A percentile compares a stretch with the other conserved stretches of the same genome.
phyloP scores from a whole-genome alignment of 2,329 filamentous ascomycete species.

The Colletotrichum paranaense region DNA sequence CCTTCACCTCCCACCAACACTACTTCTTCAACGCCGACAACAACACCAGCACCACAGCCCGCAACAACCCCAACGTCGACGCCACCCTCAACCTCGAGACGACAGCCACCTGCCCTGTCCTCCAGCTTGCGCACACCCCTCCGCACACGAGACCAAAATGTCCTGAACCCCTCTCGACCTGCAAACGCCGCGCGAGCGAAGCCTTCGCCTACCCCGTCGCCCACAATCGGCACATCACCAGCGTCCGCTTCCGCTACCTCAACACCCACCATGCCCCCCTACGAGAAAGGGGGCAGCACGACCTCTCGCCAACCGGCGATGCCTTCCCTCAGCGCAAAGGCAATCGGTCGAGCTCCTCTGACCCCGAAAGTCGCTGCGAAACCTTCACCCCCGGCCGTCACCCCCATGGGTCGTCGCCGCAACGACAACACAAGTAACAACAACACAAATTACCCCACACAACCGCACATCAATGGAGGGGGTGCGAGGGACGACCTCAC shows the following conservation, averaged over 20 bases:
- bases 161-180: constrained; percentile 35
- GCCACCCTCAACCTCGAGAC: constrained; percentile 17
- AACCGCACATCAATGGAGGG: constrained; percentile 42
- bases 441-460: constrained; percentile 31
- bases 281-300: constrained; percentile 60
- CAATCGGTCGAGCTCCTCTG: constrained; percentile 59
- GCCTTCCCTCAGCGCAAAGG: constrained; percentile 75
- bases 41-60: constrained; percentile 22
- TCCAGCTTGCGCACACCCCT: constrained; percentile 34
- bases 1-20: neutral
- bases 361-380: constrained; percentile 67
- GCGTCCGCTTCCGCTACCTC: constrained; percentile 14
- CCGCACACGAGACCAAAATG: constrained; percentile 35
- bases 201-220: constrained; percentile 30
- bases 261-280: constrained; percentile 47
- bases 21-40: constrained; percentile 14
- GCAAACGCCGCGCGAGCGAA: constrained; percentile 30
- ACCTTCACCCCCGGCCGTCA: constrained; percentile 47
- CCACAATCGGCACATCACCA: constrained; percentile 14
- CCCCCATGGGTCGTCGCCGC: constrained; percentile 50
- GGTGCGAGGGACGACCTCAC: constrained; percentile 59
- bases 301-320: constrained; percentile 70
- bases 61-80: constrained; percentile 23
- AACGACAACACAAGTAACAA: constrained; percentile 36
- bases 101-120: constrained; percentile 32